A percentile compares a stretch with the other conserved stretches of the same genome.
phyloP scores from a whole-genome alignment of 495 filamentous ascomycete genomes.

The Physcia stellaris region DNA sequence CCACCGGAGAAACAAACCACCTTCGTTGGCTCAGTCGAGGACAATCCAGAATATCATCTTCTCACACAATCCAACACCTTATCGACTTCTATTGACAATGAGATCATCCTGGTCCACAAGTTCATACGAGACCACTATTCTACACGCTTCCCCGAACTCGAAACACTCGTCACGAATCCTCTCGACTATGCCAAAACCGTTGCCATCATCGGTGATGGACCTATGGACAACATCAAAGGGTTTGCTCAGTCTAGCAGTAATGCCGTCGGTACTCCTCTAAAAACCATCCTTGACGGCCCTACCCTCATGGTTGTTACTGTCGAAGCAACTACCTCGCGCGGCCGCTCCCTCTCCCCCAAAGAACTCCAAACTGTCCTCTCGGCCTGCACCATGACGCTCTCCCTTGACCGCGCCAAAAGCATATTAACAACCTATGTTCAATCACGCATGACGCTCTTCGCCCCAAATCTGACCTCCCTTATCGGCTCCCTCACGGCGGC shows the following conservation, averaged over 20 bases:
- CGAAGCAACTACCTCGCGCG: slow-evolving; percentile 80
- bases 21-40: slow-evolving; percentile 62
- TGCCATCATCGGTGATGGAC: slow-evolving; percentile 82
- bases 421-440: slow-evolving; percentile 90
- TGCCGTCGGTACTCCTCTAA: slow-evolving; percentile 56
- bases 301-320: slow-evolving; percentile 93
- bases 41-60: slow-evolving; percentile 76
- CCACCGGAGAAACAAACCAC: slow-evolving; percentile 47
- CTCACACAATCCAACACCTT: slow-evolving; percentile 71
- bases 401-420: slow-evolving; percentile 75
- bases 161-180: slow-evolving; percentile 80
- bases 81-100: slow-evolving; percentile 79
- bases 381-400: slow-evolving; percentile 77
- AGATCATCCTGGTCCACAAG: slow-evolving; percentile 89
- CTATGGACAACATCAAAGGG: slow-evolving; percentile 75
- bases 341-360: slow-evolving; percentile 55
- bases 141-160: slow-evolving; percentile 86
- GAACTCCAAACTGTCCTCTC: slow-evolving; percentile 63
- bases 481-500: slow-evolving; percentile 93
- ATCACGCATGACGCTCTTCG: slow-evolving; percentile 91
- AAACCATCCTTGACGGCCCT: slow-evolving; percentile 70
- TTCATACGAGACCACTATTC: slow-evolving; percentile 93
- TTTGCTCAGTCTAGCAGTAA: slow-evolving; percentile 60
- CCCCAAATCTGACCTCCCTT: slow-evolving; percentile 85
- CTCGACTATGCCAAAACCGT: slow-evolving; percentile 95